Conservation (phyloP, 1,284 basidiomycete species). For the Rugosomyces carneus region DNA sequence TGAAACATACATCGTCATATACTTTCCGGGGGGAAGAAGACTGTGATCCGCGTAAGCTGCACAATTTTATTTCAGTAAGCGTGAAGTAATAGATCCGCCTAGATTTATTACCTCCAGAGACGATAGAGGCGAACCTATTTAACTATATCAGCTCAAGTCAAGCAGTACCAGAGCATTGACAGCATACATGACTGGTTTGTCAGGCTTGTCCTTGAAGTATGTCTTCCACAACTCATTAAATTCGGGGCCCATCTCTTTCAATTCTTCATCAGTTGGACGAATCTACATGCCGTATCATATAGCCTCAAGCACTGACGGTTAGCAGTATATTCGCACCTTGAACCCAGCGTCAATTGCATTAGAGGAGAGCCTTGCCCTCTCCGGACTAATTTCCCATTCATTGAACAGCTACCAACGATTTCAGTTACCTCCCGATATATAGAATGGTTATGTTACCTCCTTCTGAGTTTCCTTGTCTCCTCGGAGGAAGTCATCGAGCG, state of each 20-base stretch:
- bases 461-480: conserved; percentile 54
- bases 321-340: conserved; percentile 37
- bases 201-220: conserved; percentile 72
- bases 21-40: conserved; percentile 64
- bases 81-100: not conserved
- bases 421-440: not conserved
- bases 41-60: conserved; percentile 64
- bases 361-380: conserved; percentile 62
- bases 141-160: not conserved
- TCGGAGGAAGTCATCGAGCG: conserved; percentile 64
- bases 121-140: conserved; percentile 55
- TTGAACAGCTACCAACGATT: conserved; percentile 39
- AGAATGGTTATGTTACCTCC: conserved; percentile 30
- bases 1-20: conserved; percentile 54
- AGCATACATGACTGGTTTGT: conserved; percentile 63
- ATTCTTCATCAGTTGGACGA: conserved; percentile 59
- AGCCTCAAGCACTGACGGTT: not conserved
- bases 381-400: conserved; percentile 65
- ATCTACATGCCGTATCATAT: conserved; percentile 32
- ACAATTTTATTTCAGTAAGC: not conserved
- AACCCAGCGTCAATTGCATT: conserved; percentile 71
- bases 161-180: not conserved
- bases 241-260: conserved; percentile 73
- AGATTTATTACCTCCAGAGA: conserved; percentile 39
- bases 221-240: conserved; percentile 61